Conservation (phyloP, 345 rosid genomes). For the Raphanus sativus region DNA sequence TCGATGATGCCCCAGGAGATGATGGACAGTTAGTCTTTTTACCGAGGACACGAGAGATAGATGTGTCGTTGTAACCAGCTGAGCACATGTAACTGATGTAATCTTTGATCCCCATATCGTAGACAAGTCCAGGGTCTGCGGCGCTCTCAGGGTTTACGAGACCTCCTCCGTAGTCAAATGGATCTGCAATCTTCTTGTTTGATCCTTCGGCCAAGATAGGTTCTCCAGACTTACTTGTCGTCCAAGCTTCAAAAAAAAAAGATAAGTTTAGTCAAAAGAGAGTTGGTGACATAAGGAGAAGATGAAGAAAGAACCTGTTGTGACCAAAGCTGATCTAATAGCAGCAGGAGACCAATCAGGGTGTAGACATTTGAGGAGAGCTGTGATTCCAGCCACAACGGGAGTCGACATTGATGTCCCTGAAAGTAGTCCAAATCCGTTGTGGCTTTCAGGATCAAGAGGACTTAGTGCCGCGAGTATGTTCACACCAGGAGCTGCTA, state of each 20-base stretch:
- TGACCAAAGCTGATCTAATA: conserved; percentile 48
- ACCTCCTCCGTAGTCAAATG: conserved; percentile 73
- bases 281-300: neutral
- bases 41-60: conserved; percentile 41
- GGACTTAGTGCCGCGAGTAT: conserved; percentile 38
- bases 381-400: conserved; percentile 43
- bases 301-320: conserved; percentile 40
- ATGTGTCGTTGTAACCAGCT: conserved; percentile 42
- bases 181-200: conserved; percentile 47
- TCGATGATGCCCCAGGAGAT: conserved; percentile 13
- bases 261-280: neutral
- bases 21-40: conserved; percentile 26
- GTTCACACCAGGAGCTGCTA: conserved; percentile 46
- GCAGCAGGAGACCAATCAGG: conserved; percentile 54
- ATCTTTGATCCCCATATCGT: conserved; percentile 48
- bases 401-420: conserved; percentile 54
- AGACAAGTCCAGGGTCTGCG: conserved; percentile 58
- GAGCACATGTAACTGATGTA: conserved; percentile 56
- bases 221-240: conserved; percentile 39
- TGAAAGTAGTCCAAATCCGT: conserved; percentile 17
- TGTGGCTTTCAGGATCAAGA: neutral
- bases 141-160: conserved; percentile 53
- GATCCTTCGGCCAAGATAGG: conserved; percentile 56
- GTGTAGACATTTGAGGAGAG: conserved; percentile 39
- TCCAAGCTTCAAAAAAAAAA: conserved; percentile 29